phyloP scores from a whole-genome alignment of 2,329 filamentous ascomycete species.

The Dothistroma septosporum region DNA sequence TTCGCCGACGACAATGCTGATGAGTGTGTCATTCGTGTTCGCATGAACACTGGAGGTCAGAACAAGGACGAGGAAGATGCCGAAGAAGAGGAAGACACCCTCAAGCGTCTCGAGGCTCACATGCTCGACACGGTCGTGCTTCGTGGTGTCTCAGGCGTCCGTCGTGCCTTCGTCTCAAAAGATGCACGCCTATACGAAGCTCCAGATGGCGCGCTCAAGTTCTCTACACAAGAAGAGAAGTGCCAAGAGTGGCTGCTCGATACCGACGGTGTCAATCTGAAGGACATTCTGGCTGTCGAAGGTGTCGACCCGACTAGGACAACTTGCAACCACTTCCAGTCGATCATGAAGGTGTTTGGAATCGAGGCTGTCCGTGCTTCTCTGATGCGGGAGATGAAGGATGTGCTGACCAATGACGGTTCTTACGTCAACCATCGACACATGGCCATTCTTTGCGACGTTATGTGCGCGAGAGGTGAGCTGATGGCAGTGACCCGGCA shows the following conservation, averaged over 20 bases:
- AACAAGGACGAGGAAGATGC: conserved; percentile 59
- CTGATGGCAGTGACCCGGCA: conserved; percentile 96
- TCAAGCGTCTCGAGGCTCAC: conserved; percentile 88
- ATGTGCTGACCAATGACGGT: conserved; percentile 95
- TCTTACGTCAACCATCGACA: conserved; percentile 99
- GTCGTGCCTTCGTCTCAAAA: conserved; percentile 88
- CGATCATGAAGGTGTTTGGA: conserved; percentile 89
- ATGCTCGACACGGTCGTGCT: conserved; percentile 86
- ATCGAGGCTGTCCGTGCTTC: conserved; percentile 90
- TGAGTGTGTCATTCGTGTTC: conserved; percentile 87
- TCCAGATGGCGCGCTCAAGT: conserved; percentile 67
- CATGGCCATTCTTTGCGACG: conserved; percentile 88
- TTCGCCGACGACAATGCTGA: conserved; percentile 98
- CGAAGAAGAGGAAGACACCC: conserved; percentile 82
- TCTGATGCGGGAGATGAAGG: conserved; percentile 80
- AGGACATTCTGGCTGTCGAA: conserved; percentile 76
- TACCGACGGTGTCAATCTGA: conserved; percentile 83
- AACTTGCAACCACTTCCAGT: conserved; percentile 92
- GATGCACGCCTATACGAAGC: conserved; percentile 65
- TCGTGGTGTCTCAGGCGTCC: conserved; percentile 82
- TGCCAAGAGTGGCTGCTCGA: conserved; percentile 96
- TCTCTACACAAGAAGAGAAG: conserved; percentile 65
- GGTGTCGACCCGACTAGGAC: conserved; percentile 84
- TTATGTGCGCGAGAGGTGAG: conserved; percentile 93
- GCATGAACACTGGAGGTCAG: conserved; percentile 37